Evolutionary conservation across 108 stramenopile species (phyloP), one percentile per base, ranked within the genome.

Genomic region (Cyclostephanos invisitatus): DNA sequence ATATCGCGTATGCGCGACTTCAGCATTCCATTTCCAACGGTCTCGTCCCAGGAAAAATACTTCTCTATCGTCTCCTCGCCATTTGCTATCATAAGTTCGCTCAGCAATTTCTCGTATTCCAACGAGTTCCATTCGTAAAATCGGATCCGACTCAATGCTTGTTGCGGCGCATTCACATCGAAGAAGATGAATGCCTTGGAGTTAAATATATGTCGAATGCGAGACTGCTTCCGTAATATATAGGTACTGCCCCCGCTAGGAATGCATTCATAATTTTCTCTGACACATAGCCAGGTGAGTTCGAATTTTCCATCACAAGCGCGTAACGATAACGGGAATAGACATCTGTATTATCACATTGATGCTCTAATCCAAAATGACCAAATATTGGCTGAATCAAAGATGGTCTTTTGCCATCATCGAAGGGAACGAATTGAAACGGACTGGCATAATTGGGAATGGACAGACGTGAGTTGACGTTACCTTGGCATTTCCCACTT

Each of bases 201-300:
- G 65, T 86, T 83, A 48, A 89, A 89, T 14, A 89, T 75, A 18
- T n/a, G n/a, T 85, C 75, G 73, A 85, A 85, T 25, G 86, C 68
- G 14, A 72, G 51, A 28, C 37, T 37, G 27, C 60, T 78, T 50
- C 88, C 88, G 48, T 76, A 89, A 62, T 86, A 89, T 10, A 89
- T 76, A 7, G 88, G 88, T 25, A 89, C 68, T 15, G 84, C 66
- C 24, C 86, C 88, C 7, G 76, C 83, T 49, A 65, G 56, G 66
- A 82, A 87, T 70, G 84, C 74, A 77, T 63, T 62, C 61, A 89
- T 28, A 48, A 89, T 85, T 64, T 89, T 89, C 82, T 89, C 88
- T 3, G 88, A 84, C 7, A 89, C 65, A 56, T 89, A 89, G 6
- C 83, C 83, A 40, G 35, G 38, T 14, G 51, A 44, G n/a, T 70